Evolutionary conservation across 2,329 filamentous ascomycete genomes (phyloP).

Genomic region (Cercospora zeae-maydis): DNA sequence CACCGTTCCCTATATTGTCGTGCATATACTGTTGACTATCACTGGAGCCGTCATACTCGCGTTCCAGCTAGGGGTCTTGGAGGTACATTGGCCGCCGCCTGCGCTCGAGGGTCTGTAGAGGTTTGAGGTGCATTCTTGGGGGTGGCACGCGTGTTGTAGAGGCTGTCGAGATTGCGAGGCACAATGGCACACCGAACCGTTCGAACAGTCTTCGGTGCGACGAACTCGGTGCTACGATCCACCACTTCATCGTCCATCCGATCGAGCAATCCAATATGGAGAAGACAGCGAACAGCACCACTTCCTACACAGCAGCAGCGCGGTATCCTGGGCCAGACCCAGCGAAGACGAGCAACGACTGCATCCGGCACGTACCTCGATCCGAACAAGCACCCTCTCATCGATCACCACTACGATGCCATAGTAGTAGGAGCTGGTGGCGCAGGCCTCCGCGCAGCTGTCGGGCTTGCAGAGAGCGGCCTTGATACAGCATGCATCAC

Average conservation of each 20-base stretch:
- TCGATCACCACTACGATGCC: conserved; percentile 92
- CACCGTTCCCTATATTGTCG: not conserved
- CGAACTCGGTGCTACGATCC: conserved; percentile 13
- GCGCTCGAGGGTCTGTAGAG: not conserved
- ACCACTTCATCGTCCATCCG: conserved; percentile 10
- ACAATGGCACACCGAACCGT: conserved; percentile 20
- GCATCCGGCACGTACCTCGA: conserved; percentile 20
- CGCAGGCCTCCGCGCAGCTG: conserved; percentile 60
- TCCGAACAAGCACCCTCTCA: conserved; percentile 72
- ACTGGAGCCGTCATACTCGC: not conserved
- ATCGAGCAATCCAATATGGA: conserved; percentile 8
- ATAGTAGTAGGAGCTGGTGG: conserved; percentile 55
- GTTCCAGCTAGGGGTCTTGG: not conserved
- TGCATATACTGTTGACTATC: not conserved
- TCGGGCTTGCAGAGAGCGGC: conserved; percentile 61
- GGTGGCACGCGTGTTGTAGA: not conserved
- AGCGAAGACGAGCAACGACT: conserved; percentile 31
- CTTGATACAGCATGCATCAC: conserved; percentile 64
- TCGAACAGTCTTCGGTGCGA: conserved; percentile 18
- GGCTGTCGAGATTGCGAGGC: not conserved
- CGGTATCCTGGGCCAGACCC: conserved; percentile 25
- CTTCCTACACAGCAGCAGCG: conserved; percentile 19
- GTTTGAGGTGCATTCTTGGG: not conserved
- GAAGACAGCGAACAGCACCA: conserved; percentile 6
- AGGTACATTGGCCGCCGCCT: conserved; percentile 4